Evolutionary conservation across 768 basidiomycete species (phyloP).

Genomic region (Lentinula boryana): DNA sequence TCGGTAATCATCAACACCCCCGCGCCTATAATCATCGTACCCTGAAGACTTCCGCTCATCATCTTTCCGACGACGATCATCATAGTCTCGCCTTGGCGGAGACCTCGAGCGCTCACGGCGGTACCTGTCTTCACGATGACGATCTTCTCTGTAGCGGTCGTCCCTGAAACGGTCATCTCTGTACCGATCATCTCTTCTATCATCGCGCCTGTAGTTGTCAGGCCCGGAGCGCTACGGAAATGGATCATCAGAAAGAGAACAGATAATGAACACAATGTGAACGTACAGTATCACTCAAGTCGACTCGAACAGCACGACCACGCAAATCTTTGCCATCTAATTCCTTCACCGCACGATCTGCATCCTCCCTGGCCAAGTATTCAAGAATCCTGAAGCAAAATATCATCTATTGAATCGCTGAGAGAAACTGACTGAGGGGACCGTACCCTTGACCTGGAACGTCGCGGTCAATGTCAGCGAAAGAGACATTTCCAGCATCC

Average conservation of each 20-base stretch:
- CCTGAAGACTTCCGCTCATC: slow-evolving; percentile 87
- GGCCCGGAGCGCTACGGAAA: slow-evolving; percentile 50
- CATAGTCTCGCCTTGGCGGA: slow-evolving; percentile 66
- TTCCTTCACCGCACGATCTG: slow-evolving; percentile 87
- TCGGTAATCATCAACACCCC: slow-evolving; percentile 78
- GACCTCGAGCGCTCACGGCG: slow-evolving; percentile 84
- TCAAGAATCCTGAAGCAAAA: slow-evolving; percentile 68
- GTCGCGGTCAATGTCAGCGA: slow-evolving; percentile 92
- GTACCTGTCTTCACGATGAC: slow-evolving; percentile 28
- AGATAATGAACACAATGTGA: neutral
- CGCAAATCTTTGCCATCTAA: slow-evolving; percentile 86
- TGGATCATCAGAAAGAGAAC: slow-evolving; percentile 5
- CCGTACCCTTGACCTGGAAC: slow-evolving; percentile 83
- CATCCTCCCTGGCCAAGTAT: slow-evolving; percentile 83
- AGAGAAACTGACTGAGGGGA: slow-evolving; percentile 3
- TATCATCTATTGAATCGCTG: neutral
- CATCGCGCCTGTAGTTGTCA: slow-evolving; percentile 69
- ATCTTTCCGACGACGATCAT: slow-evolving; percentile 78
- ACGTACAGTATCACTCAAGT: slow-evolving; percentile 55
- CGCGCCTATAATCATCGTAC: slow-evolving; percentile 88
- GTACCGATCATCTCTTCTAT: slow-evolving; percentile 43
- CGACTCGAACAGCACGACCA: slow-evolving; percentile 72
- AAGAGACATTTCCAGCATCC: slow-evolving; percentile 87
- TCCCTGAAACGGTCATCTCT: slow-evolving; percentile 36
- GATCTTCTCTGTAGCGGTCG: slow-evolving; percentile 31